phyloP scores from a whole-genome alignment of 2,329 filamentous ascomycete genomes.

The Penicillium paneum region DNA sequence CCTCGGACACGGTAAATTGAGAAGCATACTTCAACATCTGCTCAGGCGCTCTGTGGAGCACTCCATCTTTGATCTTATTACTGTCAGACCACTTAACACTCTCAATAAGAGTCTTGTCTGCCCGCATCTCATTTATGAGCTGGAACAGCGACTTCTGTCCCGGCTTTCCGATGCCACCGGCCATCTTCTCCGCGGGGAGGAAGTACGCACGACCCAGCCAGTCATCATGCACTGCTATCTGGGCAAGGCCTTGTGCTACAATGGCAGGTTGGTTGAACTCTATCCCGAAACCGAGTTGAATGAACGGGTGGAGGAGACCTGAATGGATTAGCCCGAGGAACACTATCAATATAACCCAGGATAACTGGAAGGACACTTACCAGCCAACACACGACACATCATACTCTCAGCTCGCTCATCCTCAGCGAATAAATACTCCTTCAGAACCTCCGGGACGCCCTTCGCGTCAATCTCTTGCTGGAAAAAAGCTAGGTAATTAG shows the following conservation, averaged over 20 bases:
- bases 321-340: neutral
- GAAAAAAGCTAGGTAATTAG: constrained; percentile 75
- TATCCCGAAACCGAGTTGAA: constrained; percentile 80
- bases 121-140: constrained; percentile 60
- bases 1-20: constrained; percentile 55
- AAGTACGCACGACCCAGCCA: constrained; percentile 56
- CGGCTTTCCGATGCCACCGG: constrained; percentile 29
- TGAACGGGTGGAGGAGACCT: constrained; percentile 74
- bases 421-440: constrained; percentile 66
- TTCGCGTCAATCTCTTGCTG: constrained; percentile 65
- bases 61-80: constrained; percentile 67
- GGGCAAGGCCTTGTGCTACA: constrained; percentile 74
- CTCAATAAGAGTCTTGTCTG: constrained; percentile 55
- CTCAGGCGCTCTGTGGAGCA: constrained; percentile 60
- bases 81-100: constrained; percentile 53
- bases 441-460: constrained; percentile 61
- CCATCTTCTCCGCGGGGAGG: constrained; percentile 33
- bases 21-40: constrained; percentile 62
- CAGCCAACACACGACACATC: constrained; percentile 64
- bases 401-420: constrained; percentile 66
- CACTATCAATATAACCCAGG: neutral
- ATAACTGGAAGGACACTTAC: constrained; percentile 36
- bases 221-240: constrained; percentile 66
- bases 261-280: constrained; percentile 80
- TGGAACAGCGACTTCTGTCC: constrained; percentile 50